These are phyloP conservation scores for Onygena corvina DNA, from an alignment of 2,329 filamentous ascomycete species.

Conservation along the genomic window DNA sequence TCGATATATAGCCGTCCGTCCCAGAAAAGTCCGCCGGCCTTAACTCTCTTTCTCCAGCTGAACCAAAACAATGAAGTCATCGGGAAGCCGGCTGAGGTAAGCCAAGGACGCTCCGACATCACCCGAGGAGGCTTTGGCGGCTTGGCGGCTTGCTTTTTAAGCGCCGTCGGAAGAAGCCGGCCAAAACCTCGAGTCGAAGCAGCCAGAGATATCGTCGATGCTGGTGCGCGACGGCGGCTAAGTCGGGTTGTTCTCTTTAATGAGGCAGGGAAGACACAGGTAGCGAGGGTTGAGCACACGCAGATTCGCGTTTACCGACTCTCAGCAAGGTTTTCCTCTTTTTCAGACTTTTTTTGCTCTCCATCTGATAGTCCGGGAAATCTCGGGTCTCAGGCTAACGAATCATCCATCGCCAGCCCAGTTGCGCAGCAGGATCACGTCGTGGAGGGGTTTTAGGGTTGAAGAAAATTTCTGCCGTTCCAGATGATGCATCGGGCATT, in stretches of 20 bases:
- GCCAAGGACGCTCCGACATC: background rate
- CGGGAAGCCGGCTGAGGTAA: background rate
- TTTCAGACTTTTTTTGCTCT: background rate
- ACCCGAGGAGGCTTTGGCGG: background rate
- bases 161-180: background rate
- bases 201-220: too few relatives aligned
- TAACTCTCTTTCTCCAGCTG: background rate
- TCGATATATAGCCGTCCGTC: too few relatives aligned
- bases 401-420: background rate
- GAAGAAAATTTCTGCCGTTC: background rate
- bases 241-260: background rate
- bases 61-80: background rate
- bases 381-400: slow-evolving; percentile 1
- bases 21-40: background rate
- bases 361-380: background rate
- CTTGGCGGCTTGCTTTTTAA: background rate
- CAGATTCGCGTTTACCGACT: background rate
- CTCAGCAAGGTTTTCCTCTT: background rate
- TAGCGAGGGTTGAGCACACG: background rate
- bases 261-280: background rate
- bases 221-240: background rate
- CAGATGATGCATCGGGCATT: slow-evolving; percentile 1
- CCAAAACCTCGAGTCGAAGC: too few relatives aligned
- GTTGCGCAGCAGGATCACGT: background rate
- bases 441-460: background rate